Base-by-base conservation (phyloP, 2,329 filamentous ascomycete genomes). In the Lachnellula arida region DNA sequence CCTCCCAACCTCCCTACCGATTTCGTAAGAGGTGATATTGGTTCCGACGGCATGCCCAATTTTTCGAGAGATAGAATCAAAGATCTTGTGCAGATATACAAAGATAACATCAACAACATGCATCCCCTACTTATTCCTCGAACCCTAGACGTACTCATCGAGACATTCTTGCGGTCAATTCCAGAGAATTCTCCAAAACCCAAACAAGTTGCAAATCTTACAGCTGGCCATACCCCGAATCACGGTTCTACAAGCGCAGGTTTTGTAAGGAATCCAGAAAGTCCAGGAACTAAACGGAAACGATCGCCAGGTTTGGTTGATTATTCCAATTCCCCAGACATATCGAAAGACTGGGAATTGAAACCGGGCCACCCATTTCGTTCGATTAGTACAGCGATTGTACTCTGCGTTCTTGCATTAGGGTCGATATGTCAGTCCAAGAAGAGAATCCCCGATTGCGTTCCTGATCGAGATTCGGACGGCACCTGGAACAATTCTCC, bases 391-490 rank as follows among this genome's bases (percentile, higher is more conserved):
- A 96, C 89, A 63, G 91, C 91, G 0, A 79, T 97, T 40, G 82
- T 97, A 1, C 78, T 97, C 2, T 78, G 93, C 4, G 84, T 96
- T 1, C 78, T 97, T 53, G 93, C 93, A 0, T 75, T 99, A 5
- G 94, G 94, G 17, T 91, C 91, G 67, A 88, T 97, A 12, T 93
- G 89, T 65, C 70, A 77, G 8, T 72, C 80, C 62, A 77, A 76
- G 46, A 76, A 77, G 0, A 75, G 74, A 60, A 75, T 86, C 3
- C 81, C 81, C 0, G 81, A 85, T 50, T 75, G 87, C 2, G 78
- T 88, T 7, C 78, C 76, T 15, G 64, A 67, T 5, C 43, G 57
- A 49, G 59, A 65, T 22, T 5, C 49, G 12, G 56, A 61, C 6
- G 37, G 46, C 19, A 55, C 57, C 14, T 62, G 49, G 49, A 55